Percentiles rank a stretch among this genome's conserved stretches.
Conservation (phyloP, 371 early-diverging fungal genomes). For the Rhizopus stolonifer region DNA sequence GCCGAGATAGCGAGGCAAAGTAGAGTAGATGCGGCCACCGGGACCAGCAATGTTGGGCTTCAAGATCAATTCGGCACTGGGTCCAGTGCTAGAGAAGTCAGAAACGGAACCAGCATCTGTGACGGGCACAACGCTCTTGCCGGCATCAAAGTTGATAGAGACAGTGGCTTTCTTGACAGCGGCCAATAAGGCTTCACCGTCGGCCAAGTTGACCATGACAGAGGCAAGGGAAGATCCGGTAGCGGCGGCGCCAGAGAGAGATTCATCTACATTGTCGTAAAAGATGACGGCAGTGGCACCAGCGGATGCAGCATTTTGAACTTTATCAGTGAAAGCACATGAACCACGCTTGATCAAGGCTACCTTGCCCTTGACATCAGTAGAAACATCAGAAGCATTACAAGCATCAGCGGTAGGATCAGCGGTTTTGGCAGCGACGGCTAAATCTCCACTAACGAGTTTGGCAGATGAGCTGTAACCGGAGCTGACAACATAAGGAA, state of each 20-base stretch:
- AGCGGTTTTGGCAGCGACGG: slow-evolving; percentile 13
- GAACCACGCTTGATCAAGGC: slow-evolving; percentile 53
- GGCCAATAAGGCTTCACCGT: slow-evolving; percentile 24
- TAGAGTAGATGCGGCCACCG: slow-evolving; percentile 69
- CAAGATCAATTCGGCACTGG: slow-evolving; percentile 30
- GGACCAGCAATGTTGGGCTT: slow-evolving; percentile 65
- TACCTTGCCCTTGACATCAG: slow-evolving; percentile 41
- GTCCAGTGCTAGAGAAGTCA: slow-evolving; percentile 42
- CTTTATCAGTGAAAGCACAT: slow-evolving; percentile 56
- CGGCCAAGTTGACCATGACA: slow-evolving; percentile 28
- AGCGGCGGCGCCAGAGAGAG: slow-evolving; percentile 4
- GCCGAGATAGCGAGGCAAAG: slow-evolving; percentile 44
- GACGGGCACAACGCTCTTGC: slow-evolving; percentile 12
- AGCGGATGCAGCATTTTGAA: slow-evolving; percentile 33
- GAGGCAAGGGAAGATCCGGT: slow-evolving; percentile 29
- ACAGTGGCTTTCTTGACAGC: slow-evolving; percentile 21
- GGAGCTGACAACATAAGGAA: slow-evolving; percentile 9
- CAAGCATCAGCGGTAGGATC: slow-evolving; percentile 24
- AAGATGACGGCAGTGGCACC: slow-evolving; percentile 58
- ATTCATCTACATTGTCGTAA: slow-evolving; percentile 34
- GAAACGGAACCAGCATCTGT: slow-evolving; percentile 38
- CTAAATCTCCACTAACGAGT: slow-evolving; percentile 5
- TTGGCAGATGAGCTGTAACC: neutral
- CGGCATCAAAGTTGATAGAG: slow-evolving; percentile 11
- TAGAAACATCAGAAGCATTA: slow-evolving; percentile 14